Conservation (phyloP, 306 rosid genomes). For the Hippophae tibetana region DNA sequence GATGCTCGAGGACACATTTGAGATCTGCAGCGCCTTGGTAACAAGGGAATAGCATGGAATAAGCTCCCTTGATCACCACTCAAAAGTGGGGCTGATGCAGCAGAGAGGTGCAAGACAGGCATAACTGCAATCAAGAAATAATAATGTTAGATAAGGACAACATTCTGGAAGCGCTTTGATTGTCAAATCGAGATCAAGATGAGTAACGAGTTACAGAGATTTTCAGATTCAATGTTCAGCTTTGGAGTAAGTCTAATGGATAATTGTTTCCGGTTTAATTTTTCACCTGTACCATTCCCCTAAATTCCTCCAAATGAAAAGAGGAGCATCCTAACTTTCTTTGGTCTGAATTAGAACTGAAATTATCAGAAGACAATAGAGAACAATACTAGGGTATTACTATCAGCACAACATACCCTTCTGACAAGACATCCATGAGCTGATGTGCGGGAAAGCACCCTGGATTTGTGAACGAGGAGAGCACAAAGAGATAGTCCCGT, state of each 20-base stretch:
- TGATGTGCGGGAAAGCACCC: constrained; percentile 30
- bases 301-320: background rate
- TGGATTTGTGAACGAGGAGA: constrained; percentile 28
- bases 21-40: constrained; percentile 30
- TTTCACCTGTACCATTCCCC: background rate
- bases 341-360: background rate
- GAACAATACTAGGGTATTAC: background rate
- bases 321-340: background rate
- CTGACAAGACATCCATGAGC: constrained; percentile 28
- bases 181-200: background rate
- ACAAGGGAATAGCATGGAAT: constrained; percentile 35
- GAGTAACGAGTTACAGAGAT: background rate
- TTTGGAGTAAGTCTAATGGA: background rate
- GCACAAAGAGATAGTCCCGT: constrained; percentile 19
- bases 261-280: background rate
- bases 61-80: constrained; percentile 48
- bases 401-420: constrained; percentile 27
- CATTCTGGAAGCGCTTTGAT: background rate
- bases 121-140: constrained; percentile 25
- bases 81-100: constrained; percentile 41
- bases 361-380: background rate
- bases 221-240: background rate
- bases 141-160: constrained; percentile 1
- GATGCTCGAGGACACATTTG: constrained; percentile 46
- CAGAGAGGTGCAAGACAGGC: constrained; percentile 38